phyloP scores from a whole-genome alignment of 495 filamentous ascomycete species.

The Penicillium canariense region DNA sequence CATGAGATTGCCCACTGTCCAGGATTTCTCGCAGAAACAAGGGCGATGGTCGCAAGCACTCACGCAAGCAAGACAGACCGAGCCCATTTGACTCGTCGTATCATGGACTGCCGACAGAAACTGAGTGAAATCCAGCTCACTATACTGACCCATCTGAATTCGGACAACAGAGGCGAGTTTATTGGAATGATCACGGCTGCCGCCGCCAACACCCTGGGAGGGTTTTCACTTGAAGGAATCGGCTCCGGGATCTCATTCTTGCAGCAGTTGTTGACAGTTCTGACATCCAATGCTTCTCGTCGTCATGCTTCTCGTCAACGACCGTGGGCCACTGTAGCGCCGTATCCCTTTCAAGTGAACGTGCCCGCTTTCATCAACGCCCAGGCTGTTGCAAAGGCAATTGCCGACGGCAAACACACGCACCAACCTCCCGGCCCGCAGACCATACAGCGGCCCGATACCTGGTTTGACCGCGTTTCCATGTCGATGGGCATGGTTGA shows the following conservation, averaged over 20 bases:
- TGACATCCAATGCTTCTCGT: neutral
- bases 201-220: neutral
- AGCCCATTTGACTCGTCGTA: neutral
- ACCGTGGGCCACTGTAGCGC: no score
- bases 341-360: neutral
- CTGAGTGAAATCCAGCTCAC: neutral
- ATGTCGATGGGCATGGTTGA: slow-evolving; percentile 6
- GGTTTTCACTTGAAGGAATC: neutral
- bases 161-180: no score
- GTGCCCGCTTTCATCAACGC: no score
- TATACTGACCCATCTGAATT: no score
- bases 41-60: slow-evolving; percentile 4
- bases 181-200: neutral
- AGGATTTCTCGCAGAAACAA: slow-evolving; percentile 22
- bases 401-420: neutral
- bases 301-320: no score
- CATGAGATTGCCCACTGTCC: slow-evolving; percentile 26
- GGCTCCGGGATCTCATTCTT: neutral
- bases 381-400: neutral
- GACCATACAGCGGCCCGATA: neutral
- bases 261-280: neutral
- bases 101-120: neutral
- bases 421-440: neutral
- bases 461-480: slow-evolving; percentile 1
- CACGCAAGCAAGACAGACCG: neutral